These are phyloP conservation scores for Hydrangea macrophylla DNA, from an alignment of 148 eudicot genomes.

Conservation along the genomic window DNA sequence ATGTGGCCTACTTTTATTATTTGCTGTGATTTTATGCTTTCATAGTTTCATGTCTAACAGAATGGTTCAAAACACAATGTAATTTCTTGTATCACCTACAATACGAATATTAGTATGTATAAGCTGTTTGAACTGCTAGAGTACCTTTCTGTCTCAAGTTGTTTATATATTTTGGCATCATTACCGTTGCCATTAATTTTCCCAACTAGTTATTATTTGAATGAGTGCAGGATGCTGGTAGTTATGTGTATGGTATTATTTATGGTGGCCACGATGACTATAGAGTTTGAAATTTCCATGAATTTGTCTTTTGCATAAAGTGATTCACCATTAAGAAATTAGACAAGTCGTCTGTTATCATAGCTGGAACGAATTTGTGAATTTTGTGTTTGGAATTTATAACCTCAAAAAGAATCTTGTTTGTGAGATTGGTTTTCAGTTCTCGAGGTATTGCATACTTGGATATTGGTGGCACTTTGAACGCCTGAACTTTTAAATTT, in stretches of 20 bases:
- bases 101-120: too few relatives aligned
- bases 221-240: too few relatives aligned
- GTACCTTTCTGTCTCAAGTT: too few relatives aligned
- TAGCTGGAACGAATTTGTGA: background rate
- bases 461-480: background rate
- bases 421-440: background rate
- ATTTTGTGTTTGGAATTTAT: background rate
- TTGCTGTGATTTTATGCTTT: background rate
- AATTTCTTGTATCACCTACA: too few relatives aligned
- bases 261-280: background rate
- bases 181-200: background rate
- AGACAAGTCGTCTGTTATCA: background rate
- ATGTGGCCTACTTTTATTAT: background rate
- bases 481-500: background rate
- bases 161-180: background rate
- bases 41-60: background rate
- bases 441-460: background rate
- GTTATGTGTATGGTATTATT: too few relatives aligned
- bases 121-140: too few relatives aligned
- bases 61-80: background rate
- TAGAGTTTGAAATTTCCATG: background rate
- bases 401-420: background rate
- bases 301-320: background rate
- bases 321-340: background rate
- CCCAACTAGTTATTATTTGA: background rate